Base-by-base conservation (phyloP, 78 protist species). In the Paulinella micropora region DNA sequence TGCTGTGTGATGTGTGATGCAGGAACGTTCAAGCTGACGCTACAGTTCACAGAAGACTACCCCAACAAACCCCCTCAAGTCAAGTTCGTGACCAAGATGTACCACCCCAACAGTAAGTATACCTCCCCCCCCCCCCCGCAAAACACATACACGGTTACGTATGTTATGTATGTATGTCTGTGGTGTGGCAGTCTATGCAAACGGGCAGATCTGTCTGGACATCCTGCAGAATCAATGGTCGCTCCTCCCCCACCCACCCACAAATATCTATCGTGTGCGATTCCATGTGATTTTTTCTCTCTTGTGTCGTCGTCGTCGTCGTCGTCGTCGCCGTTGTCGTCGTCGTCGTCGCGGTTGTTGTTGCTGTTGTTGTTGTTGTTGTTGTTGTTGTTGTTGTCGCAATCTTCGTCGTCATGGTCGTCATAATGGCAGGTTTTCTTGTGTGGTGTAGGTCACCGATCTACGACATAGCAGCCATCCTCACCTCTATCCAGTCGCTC, bases 61-160 rank as follows among this genome's bases (percentile, higher is more conserved):
- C 99, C 99, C 38, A 96, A 97, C 91, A 96, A 96, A 89, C 95
- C 99, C 28, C 99, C 99, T 0, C 79, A 67, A n/a, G 99, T 98
- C 64, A 92, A 86, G 88, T 98, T 98, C 88, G 86, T 95, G 32
- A 92, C 99, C 23, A 91, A 93, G 64, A 96, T 98, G 95, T 98
- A 95, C 88, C 99, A 97, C 77, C 99, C 99, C 1, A 97, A 98
- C 88, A 96, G 95, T 95, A 51, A 4, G 88, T 36, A 0, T n/a
- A 0, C 1, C 9, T 15, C 0, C 28, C 31, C 83, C 3, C 86
- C 35, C 40, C 28, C 39, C 34, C n/a, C 39, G 6, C 35, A 2
- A n/a, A 91, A 88, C 89, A 32, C 37, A 81, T 1, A n/a, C n/a
- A n/a, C n/a, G n/a, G n/a, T n/a, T n/a, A n/a, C n/a, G n/a, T n/a